A percentile compares a stretch with the other conserved stretches of the same genome.
These are phyloP conservation scores for Albophoma yamanashiensis DNA, from an alignment of 2,329 filamentous ascomycete species.

Conservation along the genomic window DNA sequence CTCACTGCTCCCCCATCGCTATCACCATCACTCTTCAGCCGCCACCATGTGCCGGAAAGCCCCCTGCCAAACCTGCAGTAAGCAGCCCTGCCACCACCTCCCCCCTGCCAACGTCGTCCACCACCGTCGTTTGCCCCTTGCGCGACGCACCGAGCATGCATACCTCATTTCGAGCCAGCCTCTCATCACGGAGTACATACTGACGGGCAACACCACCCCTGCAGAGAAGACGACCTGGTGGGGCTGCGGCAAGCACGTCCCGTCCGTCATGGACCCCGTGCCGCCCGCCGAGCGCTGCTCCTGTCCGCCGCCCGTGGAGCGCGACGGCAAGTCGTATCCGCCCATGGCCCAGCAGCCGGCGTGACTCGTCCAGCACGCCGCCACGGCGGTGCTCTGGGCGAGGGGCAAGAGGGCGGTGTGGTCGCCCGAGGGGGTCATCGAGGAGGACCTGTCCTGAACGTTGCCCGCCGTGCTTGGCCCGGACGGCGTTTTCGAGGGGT, in stretches of 20 bases:
- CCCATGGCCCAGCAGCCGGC: slow-evolving; percentile 42
- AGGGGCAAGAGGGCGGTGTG: slow-evolving; percentile 17
- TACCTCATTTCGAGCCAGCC: background rate
- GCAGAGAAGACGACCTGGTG: slow-evolving; percentile 52
- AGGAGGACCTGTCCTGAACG: slow-evolving; percentile 13
- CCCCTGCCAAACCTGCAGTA: slow-evolving; percentile 52
- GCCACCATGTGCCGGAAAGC: slow-evolving; percentile 53
- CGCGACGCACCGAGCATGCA: background rate
- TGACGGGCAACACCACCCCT: background rate
- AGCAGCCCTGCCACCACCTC: slow-evolving; percentile 11
- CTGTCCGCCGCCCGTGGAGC: slow-evolving; percentile 53
- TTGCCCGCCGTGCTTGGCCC: background rate
- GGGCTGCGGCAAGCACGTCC: slow-evolving; percentile 53
- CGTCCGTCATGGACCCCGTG: slow-evolving; percentile 49
- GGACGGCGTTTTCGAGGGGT: background rate
- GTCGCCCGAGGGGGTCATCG: slow-evolving; percentile 18
- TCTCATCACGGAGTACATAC: background rate
- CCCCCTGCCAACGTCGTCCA: too few relatives aligned
- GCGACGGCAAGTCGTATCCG: slow-evolving; percentile 51
- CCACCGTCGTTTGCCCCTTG: slow-evolving; percentile 4
- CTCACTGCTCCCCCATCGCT: background rate
- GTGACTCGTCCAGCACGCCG: slow-evolving; percentile 24
- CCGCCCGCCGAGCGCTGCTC: slow-evolving; percentile 50
- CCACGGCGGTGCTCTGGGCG: slow-evolving; percentile 16
- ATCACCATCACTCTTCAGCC: background rate